A percentile compares a stretch with the other conserved stretches of the same genome.
phyloP scores from a whole-genome alignment of 192 early-diverging fungal species.

The Coemansia sp. region DNA sequence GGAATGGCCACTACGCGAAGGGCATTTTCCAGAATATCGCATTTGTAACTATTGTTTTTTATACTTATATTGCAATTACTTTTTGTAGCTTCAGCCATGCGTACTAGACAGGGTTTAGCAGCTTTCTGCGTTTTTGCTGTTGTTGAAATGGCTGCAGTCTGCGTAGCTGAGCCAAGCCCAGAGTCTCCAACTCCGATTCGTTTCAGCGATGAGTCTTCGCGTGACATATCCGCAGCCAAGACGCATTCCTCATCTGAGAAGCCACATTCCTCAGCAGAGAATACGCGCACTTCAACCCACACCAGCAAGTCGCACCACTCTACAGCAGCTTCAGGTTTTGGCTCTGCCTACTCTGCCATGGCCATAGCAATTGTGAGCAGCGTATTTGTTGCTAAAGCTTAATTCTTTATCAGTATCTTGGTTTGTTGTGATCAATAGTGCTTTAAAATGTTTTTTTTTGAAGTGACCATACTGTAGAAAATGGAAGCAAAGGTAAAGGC shows the following conservation, averaged over 20 bases:
- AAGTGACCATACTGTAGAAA: neutral
- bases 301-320: neutral
- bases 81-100: neutral
- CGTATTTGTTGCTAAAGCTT: neutral
- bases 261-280: neutral
- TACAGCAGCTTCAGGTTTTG: neutral
- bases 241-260: neutral
- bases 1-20: too few species aligned
- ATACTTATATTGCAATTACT: too few species aligned
- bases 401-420: neutral
- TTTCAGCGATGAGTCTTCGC: slow-evolving; percentile 2
- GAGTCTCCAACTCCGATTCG: slow-evolving; percentile 8
- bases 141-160: neutral
- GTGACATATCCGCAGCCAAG: too few species aligned
- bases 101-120: neutral
- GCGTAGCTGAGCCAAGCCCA: neutral
- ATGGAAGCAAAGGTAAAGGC: neutral
- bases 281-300: neutral
- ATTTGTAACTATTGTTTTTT: too few species aligned
- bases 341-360: neutral
- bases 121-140: neutral
- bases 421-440: neutral
- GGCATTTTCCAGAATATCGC: too few species aligned
- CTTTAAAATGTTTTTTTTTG: neutral
- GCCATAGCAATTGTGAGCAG: neutral